A percentile compares a stretch with the other conserved stretches of the same genome.
Evolutionary conservation across 1,139 yeast genomes (phyloP).

Genomic region (Debaryomycetaceae sp.): DNA sequence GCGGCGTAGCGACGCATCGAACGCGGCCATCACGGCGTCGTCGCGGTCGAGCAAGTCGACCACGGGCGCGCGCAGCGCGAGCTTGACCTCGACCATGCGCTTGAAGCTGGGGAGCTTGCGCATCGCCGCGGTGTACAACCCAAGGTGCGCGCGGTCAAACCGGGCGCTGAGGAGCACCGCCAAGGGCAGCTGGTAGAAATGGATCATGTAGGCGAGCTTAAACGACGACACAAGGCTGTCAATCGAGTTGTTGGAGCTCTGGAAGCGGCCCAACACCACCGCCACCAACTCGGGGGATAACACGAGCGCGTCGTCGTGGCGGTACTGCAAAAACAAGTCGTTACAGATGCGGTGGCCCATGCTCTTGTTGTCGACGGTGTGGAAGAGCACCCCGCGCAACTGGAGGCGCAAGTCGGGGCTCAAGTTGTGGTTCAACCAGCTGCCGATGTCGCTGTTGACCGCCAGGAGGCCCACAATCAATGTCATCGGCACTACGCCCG

Average conservation of each 20-base stretch:
- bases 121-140: slow-evolving; percentile 18
- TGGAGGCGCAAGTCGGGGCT: slow-evolving; percentile 27
- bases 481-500: slow-evolving; percentile 36
- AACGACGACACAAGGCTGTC: slow-evolving; percentile 52
- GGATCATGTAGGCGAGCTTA: slow-evolving; percentile 63
- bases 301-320: slow-evolving; percentile 11
- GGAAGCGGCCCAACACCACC: slow-evolving; percentile 32
- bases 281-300: slow-evolving; percentile 24
- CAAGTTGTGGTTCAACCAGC: slow-evolving; percentile 34
- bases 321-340: slow-evolving; percentile 28
- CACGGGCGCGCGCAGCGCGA: slow-evolving; percentile 8
- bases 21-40: not conserved
- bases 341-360: slow-evolving; percentile 35
- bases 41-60: slow-evolving; percentile 2
- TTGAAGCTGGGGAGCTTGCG: slow-evolving; percentile 38
- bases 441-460: slow-evolving; percentile 28
- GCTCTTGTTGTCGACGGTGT: slow-evolving; percentile 37
- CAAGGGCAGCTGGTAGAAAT: slow-evolving; percentile 67
- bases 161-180: slow-evolving; percentile 30
- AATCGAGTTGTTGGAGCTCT: slow-evolving; percentile 43
- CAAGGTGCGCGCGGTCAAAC: slow-evolving; percentile 7
- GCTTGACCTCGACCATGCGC: slow-evolving; percentile 24
- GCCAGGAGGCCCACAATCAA: slow-evolving; percentile 55
- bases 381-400: slow-evolving; percentile 40
- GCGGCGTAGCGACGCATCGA: slow-evolving; percentile 6